Evolutionary conservation across 1,284 basidiomycete species (phyloP), one percentile per base, ranked within the genome.

Genomic region (Irpex lacteus): DNA sequence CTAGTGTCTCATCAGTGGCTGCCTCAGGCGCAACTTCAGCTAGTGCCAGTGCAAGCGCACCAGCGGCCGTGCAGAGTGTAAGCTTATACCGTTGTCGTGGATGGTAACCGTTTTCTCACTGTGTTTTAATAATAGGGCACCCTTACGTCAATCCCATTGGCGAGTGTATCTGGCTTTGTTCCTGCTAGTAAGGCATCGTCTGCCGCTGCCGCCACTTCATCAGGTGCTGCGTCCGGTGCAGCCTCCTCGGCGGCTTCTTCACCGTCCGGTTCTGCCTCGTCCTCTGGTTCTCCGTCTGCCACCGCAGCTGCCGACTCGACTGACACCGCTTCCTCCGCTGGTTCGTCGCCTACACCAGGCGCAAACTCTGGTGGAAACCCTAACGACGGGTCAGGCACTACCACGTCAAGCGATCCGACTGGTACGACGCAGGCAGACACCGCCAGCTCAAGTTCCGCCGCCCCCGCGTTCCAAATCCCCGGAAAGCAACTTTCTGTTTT

Each of bases 401-500:
- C 62, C 38, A 55, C 64, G 4, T 62, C 61, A 6, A n/a, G 58
- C 13, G 61, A 69, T 9, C 53, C 63, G 49, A 65, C 76, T 47
- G 67, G 71, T 26, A 75, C 76, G 0, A 72, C 77, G 11, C 78
- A 77, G 3, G 75, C 80, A 9, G 79, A 80, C 54, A 74, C 81
- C n/a, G 78, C 82, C 11, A 72, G 77, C 26, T 71, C 76, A 8
- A 73, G 80, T 8, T 70, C 78, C 2, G 34, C 74, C 8, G 67
- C 81, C 3, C 77, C 82, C 8, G 50, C 54, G 54, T 91, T 92
- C 76, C 72, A 76, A 47, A 76, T 92, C 52, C 92, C 91, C 3
- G 91, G 92, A 26, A 90, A 86, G 76, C 81, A 81, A 63, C 71
- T 94, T 21, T 83, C 85, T 44, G 91, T 94, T 3, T 79, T 94